Percentiles rank a stretch among this genome's conserved stretches.
phyloP scores from a whole-genome alignment of 2,329 filamentous ascomycete species.

The Talaromyces piceae region DNA sequence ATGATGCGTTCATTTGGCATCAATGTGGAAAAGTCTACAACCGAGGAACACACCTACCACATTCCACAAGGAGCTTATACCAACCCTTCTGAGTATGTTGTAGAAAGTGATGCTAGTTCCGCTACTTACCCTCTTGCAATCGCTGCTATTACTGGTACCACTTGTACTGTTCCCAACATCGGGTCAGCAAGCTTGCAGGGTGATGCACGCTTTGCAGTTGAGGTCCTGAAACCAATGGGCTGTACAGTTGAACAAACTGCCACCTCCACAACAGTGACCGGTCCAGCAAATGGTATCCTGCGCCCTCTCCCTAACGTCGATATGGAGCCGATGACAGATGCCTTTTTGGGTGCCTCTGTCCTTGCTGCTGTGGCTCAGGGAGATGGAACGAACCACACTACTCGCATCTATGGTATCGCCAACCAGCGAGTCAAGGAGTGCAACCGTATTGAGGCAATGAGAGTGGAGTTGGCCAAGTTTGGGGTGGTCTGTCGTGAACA shows the following conservation, averaged over 20 bases:
- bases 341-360: constrained; percentile 90
- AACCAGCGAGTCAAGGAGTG: constrained; percentile 98
- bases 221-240: constrained; percentile 87
- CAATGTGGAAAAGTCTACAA: constrained; percentile 64
- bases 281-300: constrained; percentile 66
- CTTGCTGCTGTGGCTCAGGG: constrained; percentile 81
- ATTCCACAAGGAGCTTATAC: constrained; percentile 78
- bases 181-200: constrained; percentile 87
- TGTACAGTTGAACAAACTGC: constrained; percentile 80
- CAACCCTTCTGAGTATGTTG: constrained; percentile 77
- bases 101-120: constrained; percentile 96
- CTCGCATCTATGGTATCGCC: constrained; percentile 85
- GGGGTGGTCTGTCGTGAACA: constrained; percentile 79
- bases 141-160: constrained; percentile 91
- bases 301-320: constrained; percentile 75
- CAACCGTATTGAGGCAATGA: constrained; percentile 93
- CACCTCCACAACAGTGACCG: constrained; percentile 84
- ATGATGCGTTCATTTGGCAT: constrained; percentile 97
- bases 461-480: constrained; percentile 87
- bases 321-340: constrained; percentile 99
- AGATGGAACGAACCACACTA: constrained; percentile 54
- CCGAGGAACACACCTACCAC: constrained; percentile 84
- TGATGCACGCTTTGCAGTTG: constrained; percentile 86
- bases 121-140: constrained; percentile 93
- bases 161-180: constrained; percentile 93